Conservation (phyloP, 176 grass and related monocot species). For the Pontederia paniculata region DNA sequence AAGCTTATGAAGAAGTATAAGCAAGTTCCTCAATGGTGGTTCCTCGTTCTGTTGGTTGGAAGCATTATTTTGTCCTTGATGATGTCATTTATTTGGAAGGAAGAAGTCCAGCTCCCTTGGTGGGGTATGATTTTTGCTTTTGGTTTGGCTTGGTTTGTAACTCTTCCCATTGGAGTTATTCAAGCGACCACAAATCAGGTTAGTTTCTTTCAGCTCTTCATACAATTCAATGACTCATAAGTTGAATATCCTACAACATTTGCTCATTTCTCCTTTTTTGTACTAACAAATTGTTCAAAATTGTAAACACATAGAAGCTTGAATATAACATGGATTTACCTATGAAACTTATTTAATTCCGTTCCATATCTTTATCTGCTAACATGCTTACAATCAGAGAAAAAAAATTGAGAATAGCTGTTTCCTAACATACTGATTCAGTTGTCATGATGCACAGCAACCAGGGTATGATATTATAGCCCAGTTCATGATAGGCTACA, state of each 20-base stretch:
- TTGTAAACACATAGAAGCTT: too few relatives aligned
- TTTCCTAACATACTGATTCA: neutral
- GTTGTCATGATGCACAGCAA: conserved; percentile 33
- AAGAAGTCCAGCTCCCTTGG: conserved; percentile 86
- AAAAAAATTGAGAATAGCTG: neutral
- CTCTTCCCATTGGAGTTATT: conserved; percentile 89
- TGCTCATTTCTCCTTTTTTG: too few relatives aligned
- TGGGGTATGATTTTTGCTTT: conserved; percentile 97
- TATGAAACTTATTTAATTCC: too few relatives aligned
- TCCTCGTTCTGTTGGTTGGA: conserved; percentile 60
- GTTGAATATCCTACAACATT: neutral
- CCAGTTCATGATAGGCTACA: conserved; percentile 96
- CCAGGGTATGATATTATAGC: conserved; percentile 93
- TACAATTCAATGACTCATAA: neutral
- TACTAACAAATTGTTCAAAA: too few relatives aligned
- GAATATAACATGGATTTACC: too few relatives aligned
- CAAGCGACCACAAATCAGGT: conserved; percentile 96
- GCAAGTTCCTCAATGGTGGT: conserved; percentile 97
- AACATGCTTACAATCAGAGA: neutral
- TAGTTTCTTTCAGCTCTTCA: conserved; percentile 1
- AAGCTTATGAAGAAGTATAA: conserved; percentile 85
- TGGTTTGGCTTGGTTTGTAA: conserved; percentile 70
- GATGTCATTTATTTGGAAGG: conserved; percentile 78
- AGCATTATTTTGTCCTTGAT: conserved; percentile 64
- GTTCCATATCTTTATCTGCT: neutral